Conservation (phyloP, 495 filamentous ascomycete genomes). For the Penicillium egyptiacum region DNA sequence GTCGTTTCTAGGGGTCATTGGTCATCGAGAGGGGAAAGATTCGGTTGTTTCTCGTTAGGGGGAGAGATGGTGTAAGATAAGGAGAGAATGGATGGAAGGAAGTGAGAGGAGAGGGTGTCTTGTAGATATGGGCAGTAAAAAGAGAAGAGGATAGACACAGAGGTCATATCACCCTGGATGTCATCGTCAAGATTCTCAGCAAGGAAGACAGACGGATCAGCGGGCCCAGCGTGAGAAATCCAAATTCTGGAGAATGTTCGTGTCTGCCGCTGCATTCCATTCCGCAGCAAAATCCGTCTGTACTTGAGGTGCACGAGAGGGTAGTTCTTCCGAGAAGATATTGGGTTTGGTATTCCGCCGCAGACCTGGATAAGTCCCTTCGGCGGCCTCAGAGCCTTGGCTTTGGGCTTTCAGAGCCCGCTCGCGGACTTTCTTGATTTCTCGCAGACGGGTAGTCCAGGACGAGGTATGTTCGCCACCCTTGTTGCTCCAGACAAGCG, state of each 20-base stretch:
- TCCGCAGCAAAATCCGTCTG: constrained; percentile 40
- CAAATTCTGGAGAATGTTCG: constrained; percentile 42
- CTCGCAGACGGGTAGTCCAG: constrained; percentile 81
- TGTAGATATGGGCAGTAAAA: background rate
- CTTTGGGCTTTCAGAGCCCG: constrained; percentile 38
- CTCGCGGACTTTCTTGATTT: constrained; percentile 81
- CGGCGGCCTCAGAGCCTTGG: constrained; percentile 33
- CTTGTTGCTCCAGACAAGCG: constrained; percentile 81
- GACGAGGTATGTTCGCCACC: constrained; percentile 84
- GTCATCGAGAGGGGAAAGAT: constrained; percentile 11
- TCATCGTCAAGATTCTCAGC: background rate
- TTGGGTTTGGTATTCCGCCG: constrained; percentile 50
- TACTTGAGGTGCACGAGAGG: constrained; percentile 26
- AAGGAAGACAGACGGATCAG: constrained; percentile 17
- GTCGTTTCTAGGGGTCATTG: constrained; percentile 21
- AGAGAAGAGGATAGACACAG: constrained; percentile 1
- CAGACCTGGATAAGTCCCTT: constrained; percentile 42
- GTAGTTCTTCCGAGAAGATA: constrained; percentile 45
- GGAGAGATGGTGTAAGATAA: background rate
- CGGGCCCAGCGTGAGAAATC: constrained; percentile 49
- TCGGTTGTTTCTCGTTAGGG: constrained; percentile 6
- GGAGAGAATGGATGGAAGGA: background rate
- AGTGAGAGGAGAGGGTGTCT: background rate
- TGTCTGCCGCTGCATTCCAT: constrained; percentile 44
- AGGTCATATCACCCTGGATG: background rate